phyloP scores from a whole-genome alignment of 805 yeast species.

The Torulaspora indica region DNA sequence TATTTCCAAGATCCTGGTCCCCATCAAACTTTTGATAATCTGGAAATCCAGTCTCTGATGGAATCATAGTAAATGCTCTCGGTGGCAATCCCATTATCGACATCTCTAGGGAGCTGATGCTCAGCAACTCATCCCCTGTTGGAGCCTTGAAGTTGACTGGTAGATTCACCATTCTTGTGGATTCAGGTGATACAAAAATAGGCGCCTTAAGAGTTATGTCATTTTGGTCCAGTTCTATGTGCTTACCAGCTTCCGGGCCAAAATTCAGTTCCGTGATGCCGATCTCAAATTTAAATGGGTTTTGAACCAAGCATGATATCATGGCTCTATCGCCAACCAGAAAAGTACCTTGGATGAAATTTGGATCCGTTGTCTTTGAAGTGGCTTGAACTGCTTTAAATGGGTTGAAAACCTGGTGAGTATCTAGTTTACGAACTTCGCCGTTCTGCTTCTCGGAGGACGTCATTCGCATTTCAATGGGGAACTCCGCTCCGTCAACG shows the following conservation, averaged over 20 bases:
- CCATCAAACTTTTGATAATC: not conserved
- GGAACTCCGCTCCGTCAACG: conserved; percentile 15
- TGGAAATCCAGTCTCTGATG: conserved; percentile 11
- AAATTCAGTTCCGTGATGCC: conserved; percentile 50
- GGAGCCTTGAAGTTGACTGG: conserved; percentile 21
- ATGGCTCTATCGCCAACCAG: conserved; percentile 62
- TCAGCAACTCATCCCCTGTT: conserved; percentile 13
- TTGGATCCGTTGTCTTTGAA: conserved; percentile 10
- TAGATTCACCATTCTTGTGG: conserved; percentile 36
- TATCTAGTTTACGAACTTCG: conserved; percentile 26
- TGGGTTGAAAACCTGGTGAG: conserved; percentile 56
- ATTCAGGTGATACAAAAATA: conserved; percentile 38
- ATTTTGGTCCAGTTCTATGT: conserved; percentile 18
- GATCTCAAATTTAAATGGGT: conserved; percentile 75
- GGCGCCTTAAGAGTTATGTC: conserved; percentile 23
- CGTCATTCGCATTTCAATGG: conserved; percentile 19
- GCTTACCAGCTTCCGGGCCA: conserved; percentile 29
- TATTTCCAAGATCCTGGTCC: conserved; percentile 8
- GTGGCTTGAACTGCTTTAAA: conserved; percentile 27
- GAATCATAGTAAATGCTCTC: conserved; percentile 17
- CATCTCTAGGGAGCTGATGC: conserved; percentile 17
- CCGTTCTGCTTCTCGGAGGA: conserved; percentile 8
- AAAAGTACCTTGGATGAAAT: conserved; percentile 23
- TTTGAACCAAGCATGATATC: conserved; percentile 56
- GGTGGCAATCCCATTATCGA: conserved; percentile 27